phyloP scores from a whole-genome alignment of 2,329 filamentous ascomycete species.

The Phialocephala sp. region DNA sequence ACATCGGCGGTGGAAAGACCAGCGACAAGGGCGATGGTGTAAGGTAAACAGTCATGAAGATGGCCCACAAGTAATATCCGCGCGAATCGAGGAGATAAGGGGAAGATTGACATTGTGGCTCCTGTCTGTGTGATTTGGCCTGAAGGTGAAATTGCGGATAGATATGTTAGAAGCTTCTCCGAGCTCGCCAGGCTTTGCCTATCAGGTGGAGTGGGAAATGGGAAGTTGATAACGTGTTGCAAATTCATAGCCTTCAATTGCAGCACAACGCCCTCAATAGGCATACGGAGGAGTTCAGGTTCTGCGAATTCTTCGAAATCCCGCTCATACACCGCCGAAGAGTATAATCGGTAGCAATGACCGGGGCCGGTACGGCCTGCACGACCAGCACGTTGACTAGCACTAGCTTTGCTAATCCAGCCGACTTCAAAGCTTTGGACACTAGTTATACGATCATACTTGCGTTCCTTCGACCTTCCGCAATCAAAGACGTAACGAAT shows the following conservation, averaged over 20 bases:
- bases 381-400: slow-evolving; percentile 88
- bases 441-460: slow-evolving; percentile 84
- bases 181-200: slow-evolving; percentile 77
- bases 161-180: slow-evolving; percentile 83
- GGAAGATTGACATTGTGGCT: slow-evolving; percentile 84
- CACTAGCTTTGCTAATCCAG: slow-evolving; percentile 98
- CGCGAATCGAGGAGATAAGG: slow-evolving; percentile 86
- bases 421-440: slow-evolving; percentile 95
- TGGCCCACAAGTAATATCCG: slow-evolving; percentile 91
- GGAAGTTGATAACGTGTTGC: slow-evolving; percentile 89
- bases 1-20: slow-evolving; percentile 87
- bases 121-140: slow-evolving; percentile 84
- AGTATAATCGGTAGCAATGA: slow-evolving; percentile 94
- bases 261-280: slow-evolving; percentile 89
- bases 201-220: slow-evolving; percentile 91
- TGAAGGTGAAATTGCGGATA: slow-evolving; percentile 75
- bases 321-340: slow-evolving; percentile 89
- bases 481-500: slow-evolving; percentile 96
- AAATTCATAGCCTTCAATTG: slow-evolving; percentile 96
- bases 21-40: slow-evolving; percentile 87
- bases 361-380: slow-evolving; percentile 94
- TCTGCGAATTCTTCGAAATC: slow-evolving; percentile 87
- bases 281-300: slow-evolving; percentile 88
- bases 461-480: slow-evolving; percentile 89
- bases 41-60: slow-evolving; percentile 79